Conservation (phyloP, 208 protist species). For the Trypanosoma vivax region DNA sequence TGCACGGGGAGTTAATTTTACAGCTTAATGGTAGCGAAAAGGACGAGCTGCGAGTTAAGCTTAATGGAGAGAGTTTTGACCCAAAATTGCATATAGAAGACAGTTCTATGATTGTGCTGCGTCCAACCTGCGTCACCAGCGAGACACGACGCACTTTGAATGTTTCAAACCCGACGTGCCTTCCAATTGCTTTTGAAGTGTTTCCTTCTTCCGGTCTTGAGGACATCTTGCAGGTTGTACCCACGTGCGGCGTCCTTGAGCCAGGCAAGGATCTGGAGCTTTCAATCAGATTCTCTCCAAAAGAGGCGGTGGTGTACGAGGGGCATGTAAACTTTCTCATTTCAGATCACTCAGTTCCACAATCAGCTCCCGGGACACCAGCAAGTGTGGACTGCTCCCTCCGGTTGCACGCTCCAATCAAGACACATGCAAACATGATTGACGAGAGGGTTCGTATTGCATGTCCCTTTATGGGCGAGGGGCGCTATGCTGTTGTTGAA, state of each 20-base stretch:
- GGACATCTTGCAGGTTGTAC: conserved; percentile 53
- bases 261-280: conserved; percentile 37
- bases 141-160: conserved; percentile 29
- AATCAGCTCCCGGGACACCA: not conserved
- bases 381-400: not conserved
- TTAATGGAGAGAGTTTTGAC: conserved; percentile 55
- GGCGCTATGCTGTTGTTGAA: conserved; percentile 56
- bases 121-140: conserved; percentile 73
- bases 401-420: no score
- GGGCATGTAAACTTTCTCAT: conserved; percentile 49
- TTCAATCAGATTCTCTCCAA: conserved; percentile 52
- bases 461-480: conserved; percentile 50
- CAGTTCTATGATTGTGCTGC: conserved; percentile 43
- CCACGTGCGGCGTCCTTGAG: conserved; percentile 45
- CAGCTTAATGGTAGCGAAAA: conserved; percentile 28
- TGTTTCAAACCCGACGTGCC: conserved; percentile 72
- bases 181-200: conserved; percentile 61
- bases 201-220: conserved; percentile 33
- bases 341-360: conserved; percentile 16
- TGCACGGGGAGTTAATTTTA: conserved; percentile 38
- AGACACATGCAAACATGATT: no score
- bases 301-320: conserved; percentile 36
- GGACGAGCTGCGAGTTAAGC: conserved; percentile 27
- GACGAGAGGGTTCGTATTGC: conserved; percentile 25
- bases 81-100: conserved; percentile 24